phyloP scores from a whole-genome alignment of 192 early-diverging fungal genomes.

The Backusella parvicylindrica region DNA sequence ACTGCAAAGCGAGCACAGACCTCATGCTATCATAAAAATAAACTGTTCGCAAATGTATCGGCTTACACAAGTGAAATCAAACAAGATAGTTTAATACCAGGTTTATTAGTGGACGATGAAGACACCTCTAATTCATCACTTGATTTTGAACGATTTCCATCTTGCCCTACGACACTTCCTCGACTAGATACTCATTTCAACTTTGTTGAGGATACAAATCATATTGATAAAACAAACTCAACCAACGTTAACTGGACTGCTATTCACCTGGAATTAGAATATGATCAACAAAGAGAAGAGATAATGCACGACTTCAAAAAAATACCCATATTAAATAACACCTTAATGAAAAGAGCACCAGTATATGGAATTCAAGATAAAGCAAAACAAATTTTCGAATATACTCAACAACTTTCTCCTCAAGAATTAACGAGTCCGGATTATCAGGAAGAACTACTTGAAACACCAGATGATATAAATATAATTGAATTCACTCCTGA shows the following conservation, averaged over 20 bases:
- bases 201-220: neutral
- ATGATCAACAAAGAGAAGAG: neutral
- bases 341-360: no score
- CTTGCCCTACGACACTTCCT: constrained; percentile 4
- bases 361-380: no score
- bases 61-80: neutral
- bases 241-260: neutral
- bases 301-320: neutral
- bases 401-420: no score
- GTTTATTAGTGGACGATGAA: neutral
- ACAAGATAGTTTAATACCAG: neutral
- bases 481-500: neutral
- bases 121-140: neutral
- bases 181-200: neutral
- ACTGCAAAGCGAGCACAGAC: neutral
- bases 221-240: neutral
- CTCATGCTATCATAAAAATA: neutral
- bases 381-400: no score
- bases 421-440: no score
- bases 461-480: neutral
- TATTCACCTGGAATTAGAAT: neutral
- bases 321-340: neutral
- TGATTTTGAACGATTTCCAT: constrained; percentile 3
- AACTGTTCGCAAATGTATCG: no score
- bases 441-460: neutral